Percentiles rank a stretch among this genome's conserved stretches.
Conservation (phyloP, 108 stramenopile genomes). For the Nitzschia sp. region DNA sequence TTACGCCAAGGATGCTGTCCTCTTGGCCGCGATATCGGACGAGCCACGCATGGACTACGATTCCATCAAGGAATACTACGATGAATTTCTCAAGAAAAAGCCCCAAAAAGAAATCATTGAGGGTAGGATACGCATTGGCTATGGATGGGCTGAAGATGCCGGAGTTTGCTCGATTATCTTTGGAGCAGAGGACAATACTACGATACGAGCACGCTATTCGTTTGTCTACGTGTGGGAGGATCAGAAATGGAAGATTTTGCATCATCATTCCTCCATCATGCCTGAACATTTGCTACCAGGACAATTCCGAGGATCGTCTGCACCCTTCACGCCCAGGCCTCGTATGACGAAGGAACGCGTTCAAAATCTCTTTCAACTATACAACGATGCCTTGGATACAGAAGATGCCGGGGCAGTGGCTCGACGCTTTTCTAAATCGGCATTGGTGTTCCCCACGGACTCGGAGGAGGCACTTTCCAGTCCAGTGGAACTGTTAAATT, state of each 20-base stretch:
- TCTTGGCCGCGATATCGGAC: constrained; percentile 51
- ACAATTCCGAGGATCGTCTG: too few species aligned
- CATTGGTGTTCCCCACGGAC: constrained; percentile 42
- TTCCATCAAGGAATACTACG: constrained; percentile 52
- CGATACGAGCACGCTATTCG: constrained; percentile 58
- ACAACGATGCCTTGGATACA: constrained; percentile 52
- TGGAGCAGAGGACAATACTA: constrained; percentile 21
- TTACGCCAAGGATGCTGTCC: constrained; percentile 43
- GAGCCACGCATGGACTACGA: constrained; percentile 37
- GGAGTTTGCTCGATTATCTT: constrained; percentile 43
- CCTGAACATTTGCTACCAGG: constrained; percentile 64
- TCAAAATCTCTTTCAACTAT: constrained; percentile 40
- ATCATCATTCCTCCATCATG: constrained; percentile 73
- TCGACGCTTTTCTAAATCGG: constrained; percentile 38
- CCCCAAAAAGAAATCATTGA: constrained; percentile 50
- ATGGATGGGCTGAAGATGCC: constrained; percentile 43
- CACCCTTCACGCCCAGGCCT: not conserved
- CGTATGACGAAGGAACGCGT: constrained; percentile 33
- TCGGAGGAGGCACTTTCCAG: constrained; percentile 20
- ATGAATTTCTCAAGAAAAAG: constrained; percentile 42
- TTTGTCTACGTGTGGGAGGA: constrained; percentile 70
- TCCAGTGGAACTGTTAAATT: constrained; percentile 8
- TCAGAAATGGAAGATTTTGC: constrained; percentile 72
- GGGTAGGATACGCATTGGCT: constrained; percentile 17
- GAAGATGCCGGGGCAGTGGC: constrained; percentile 47